phyloP scores from a whole-genome alignment of 169 alveolate genomes.

The Eimeria maxima region DNA sequence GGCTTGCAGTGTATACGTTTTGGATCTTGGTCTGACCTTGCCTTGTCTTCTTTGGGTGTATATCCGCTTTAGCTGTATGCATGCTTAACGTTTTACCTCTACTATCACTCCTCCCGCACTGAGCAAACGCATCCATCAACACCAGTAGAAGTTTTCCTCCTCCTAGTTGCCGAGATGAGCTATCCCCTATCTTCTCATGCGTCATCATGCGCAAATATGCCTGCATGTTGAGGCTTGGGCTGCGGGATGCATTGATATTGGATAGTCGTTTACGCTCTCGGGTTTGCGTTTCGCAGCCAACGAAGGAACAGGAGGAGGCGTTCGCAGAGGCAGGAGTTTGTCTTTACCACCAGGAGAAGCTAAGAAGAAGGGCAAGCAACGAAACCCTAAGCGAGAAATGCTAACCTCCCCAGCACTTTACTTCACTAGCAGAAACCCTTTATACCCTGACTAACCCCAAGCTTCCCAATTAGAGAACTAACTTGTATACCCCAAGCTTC shows the following conservation, averaged over 20 bases:
- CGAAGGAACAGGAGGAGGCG: slow-evolving; percentile 60
- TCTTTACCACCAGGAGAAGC: slow-evolving; percentile 52
- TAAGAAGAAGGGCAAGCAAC: slow-evolving; percentile 48
- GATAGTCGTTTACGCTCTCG: background rate
- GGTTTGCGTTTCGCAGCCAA: slow-evolving; percentile 51
- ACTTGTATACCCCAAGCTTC: too few relatives aligned
- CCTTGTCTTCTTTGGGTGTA: too few relatives aligned
- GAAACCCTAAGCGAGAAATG: background rate
- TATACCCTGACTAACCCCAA: slow-evolving; percentile 19
- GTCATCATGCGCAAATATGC: background rate
- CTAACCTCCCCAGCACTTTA: too few relatives aligned
- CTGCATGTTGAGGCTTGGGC: background rate
- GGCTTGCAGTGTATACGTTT: background rate
- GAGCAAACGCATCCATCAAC: too few relatives aligned
- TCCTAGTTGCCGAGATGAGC: too few relatives aligned
- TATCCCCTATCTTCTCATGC: too few relatives aligned
- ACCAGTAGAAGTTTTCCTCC: too few relatives aligned
- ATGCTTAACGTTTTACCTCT: too few relatives aligned
- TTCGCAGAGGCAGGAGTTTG: slow-evolving; percentile 10
- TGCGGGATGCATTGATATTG: background rate
- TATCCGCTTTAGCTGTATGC: too few relatives aligned
- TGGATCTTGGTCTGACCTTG: too few relatives aligned
- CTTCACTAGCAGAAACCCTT: background rate
- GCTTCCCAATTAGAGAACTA: background rate
- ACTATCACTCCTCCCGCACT: too few relatives aligned